These are phyloP conservation scores for Pseudopyricularia javanii DNA, from an alignment of 2,329 filamentous ascomycete genomes.

Conservation along the genomic window DNA sequence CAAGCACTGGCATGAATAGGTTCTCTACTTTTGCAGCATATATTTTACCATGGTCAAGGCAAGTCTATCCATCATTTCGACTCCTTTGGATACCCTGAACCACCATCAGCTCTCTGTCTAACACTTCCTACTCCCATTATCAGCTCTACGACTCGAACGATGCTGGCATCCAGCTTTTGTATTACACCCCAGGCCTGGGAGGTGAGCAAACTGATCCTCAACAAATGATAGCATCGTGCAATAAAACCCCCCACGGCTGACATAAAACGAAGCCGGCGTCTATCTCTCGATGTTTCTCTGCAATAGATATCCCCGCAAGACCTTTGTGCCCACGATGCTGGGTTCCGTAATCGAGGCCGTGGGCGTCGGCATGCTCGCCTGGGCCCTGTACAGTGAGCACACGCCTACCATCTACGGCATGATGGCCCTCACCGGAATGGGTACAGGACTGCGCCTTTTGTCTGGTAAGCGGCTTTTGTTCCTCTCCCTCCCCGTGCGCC, in stretches of 20 bases:
- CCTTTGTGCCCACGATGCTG: constrained; percentile 42
- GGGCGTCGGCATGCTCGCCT: constrained; percentile 45
- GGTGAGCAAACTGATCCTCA: constrained; percentile 19
- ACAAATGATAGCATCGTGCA: no score
- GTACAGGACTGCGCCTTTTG: constrained; percentile 54
- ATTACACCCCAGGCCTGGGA: constrained; percentile 50
- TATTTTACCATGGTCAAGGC: constrained; percentile 37
- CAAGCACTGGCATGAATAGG: no score
- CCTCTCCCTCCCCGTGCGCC: no score
- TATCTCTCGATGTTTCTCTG: constrained; percentile 45
- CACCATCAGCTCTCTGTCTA: background rate
- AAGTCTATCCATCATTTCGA: background rate
- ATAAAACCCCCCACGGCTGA: background rate
- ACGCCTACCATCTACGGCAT: constrained; percentile 49
- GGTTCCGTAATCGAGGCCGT: constrained; percentile 43
- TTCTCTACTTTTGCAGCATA: constrained; percentile 57
- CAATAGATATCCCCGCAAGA: constrained; percentile 50
- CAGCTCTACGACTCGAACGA: constrained; percentile 22
- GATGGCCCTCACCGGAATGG: constrained; percentile 50
- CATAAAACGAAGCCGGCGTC: constrained; percentile 29
- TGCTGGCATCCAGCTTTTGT: constrained; percentile 46
- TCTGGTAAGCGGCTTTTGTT: no score
- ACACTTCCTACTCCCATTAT: background rate
- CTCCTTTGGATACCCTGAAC: no score
- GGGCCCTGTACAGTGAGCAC: constrained; percentile 31